Evolutionary conservation across 176 grass and related monocot genomes (phyloP).

Genomic region (Themeda triandra): DNA sequence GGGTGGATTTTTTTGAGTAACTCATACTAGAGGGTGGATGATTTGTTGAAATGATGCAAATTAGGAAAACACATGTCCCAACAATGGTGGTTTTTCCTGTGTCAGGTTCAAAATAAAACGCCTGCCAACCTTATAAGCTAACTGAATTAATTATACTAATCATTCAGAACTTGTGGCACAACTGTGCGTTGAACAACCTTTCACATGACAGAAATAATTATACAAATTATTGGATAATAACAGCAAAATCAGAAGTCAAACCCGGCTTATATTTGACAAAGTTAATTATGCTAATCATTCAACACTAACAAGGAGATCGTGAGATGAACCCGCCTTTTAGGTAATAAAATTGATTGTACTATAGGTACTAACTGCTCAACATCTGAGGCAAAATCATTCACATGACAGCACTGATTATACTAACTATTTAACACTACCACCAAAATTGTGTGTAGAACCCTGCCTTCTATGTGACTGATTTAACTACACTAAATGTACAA

Average conservation of each 20-base stretch:
- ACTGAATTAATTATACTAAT: not conserved
- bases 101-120: not conserved
- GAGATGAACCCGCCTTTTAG: not conserved
- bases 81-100: not conserved
- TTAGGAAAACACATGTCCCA: not conserved
- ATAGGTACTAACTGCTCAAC: not conserved
- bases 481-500: not conserved
- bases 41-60: not conserved
- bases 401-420: not conserved
- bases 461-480: not conserved
- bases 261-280: not conserved
- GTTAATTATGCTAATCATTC: not conserved
- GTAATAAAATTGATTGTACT: not conserved
- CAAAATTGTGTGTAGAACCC: not conserved
- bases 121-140: not conserved
- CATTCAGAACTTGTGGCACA: not conserved
- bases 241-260: not conserved
- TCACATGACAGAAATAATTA: not conserved
- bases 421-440: not conserved
- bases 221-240: not conserved
- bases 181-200: not conserved
- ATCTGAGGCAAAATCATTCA: not conserved
- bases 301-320: not conserved
- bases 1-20: too few species aligned
- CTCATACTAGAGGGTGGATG: not conserved